Evolutionary conservation across 371 early-diverging fungal species (phyloP).

Genomic region (Amoeboaphelidium occidentale): DNA sequence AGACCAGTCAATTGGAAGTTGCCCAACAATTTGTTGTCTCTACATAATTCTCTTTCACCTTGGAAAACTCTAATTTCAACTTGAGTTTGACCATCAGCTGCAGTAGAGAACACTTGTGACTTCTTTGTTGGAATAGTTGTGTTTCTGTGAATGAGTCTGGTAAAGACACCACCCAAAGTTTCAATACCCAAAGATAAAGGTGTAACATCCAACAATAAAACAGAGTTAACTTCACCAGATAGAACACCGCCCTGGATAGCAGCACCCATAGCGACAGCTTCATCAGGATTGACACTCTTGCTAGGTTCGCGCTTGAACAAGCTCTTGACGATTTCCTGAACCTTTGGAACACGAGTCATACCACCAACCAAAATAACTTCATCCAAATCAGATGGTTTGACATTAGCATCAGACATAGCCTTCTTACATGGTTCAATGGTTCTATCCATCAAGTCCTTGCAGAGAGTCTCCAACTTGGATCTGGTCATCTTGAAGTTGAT

Average conservation of each 20-base stretch:
- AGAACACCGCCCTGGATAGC: constrained; percentile 96
- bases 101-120: constrained; percentile 97
- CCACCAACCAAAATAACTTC: constrained; percentile 99
- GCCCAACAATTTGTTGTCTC: constrained; percentile 94
- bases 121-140: constrained; percentile 98
- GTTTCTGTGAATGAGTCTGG: constrained; percentile 90
- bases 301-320: constrained; percentile 77
- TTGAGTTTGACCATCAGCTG: constrained; percentile 95
- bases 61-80: constrained; percentile 96
- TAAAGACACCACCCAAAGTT: constrained; percentile 91
- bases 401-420: constrained; percentile 87
- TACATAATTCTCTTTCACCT: constrained; percentile 92
- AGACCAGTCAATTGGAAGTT: constrained; percentile 67
- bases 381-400: constrained; percentile 49
- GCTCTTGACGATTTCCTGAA: constrained; percentile 68
- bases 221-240: constrained; percentile 78
- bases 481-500: constrained; percentile 78
- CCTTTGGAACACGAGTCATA: constrained; percentile 96
- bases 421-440: constrained; percentile 86
- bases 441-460: constrained; percentile 52
- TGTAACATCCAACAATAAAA: constrained; percentile 90
- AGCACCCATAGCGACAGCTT: constrained; percentile 97
- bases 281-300: constrained; percentile 95
- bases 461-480: constrained; percentile 66
- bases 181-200: constrained; percentile 96